Evolutionary conservation across 805 yeast species (phyloP).

Genomic region (Schwanniomyces vanrijiae): DNA sequence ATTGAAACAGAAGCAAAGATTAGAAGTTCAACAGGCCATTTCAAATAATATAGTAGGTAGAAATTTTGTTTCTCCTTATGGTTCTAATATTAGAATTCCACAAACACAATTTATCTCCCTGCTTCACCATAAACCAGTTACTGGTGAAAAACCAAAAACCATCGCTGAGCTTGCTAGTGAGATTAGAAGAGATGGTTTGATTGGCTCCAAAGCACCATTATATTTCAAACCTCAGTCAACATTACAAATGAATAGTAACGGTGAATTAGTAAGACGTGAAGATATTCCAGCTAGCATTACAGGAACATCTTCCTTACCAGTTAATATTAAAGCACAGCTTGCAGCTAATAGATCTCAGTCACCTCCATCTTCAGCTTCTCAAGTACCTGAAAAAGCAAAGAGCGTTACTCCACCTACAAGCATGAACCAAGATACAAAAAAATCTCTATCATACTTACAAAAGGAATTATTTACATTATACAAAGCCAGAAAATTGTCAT

Average conservation of each 20-base stretch:
- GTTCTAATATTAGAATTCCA: conserved; percentile 20
- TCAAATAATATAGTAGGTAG: conserved; percentile 24
- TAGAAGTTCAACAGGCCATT: conserved; percentile 27
- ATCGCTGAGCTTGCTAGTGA: conserved; percentile 45
- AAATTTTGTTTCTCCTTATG: conserved; percentile 24
- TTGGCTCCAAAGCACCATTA: conserved; percentile 29
- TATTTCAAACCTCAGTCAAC: conserved; percentile 30
- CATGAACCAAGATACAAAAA: conserved; percentile 60
- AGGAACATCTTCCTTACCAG: conserved; percentile 7
- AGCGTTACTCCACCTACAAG: conserved; percentile 5
- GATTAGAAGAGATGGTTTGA: conserved; percentile 31
- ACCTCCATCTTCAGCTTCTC: conserved; percentile 1
- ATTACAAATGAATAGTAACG: conserved; percentile 8
- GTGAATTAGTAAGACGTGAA: conserved; percentile 6
- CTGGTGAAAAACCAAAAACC: conserved; percentile 34
- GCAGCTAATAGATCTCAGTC: conserved; percentile 44
- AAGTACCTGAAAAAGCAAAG: background rate
- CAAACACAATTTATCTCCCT: conserved; percentile 20
- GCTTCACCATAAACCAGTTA: conserved; percentile 16
- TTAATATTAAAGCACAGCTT: conserved; percentile 44
- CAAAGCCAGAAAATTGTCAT: conserved; percentile 66
- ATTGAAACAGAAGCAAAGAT: conserved; percentile 44
- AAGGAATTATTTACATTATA: conserved; percentile 81
- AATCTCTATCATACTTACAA: conserved; percentile 79
- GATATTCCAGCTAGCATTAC: conserved; percentile 9